Evolutionary conservation across 2,329 filamentous ascomycete genomes (phyloP).

Genomic region (Colletotrichum siamense): DNA sequence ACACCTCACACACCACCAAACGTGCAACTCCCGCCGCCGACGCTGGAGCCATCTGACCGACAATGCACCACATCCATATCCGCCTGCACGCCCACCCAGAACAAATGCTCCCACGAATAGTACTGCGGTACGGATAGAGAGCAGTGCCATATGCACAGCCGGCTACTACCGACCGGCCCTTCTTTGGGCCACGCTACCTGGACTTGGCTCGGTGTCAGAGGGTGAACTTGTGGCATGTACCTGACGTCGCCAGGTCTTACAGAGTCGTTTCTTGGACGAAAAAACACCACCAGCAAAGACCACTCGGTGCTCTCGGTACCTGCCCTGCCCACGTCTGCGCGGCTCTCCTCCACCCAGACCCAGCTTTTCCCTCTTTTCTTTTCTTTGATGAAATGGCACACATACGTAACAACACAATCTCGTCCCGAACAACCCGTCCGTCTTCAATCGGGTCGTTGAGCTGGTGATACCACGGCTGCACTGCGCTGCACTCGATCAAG

Average conservation of each 20-base stretch:
- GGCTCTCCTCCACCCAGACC: not conserved
- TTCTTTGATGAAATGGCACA: not conserved
- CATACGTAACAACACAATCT: not conserved
- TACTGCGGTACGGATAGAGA: not conserved
- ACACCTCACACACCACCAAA: not conserved
- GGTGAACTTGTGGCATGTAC: not conserved
- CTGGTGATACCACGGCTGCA: not conserved
- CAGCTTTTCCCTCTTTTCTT: not conserved
- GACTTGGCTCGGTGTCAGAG: not conserved
- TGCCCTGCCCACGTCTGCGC: not conserved
- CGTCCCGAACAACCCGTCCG: not conserved
- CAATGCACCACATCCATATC: not conserved
- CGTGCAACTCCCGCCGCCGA: not conserved
- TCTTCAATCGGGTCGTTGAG: not conserved
- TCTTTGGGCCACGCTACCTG: slow-evolving; percentile 2
- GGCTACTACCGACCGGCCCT: slow-evolving; percentile 13
- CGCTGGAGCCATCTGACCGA: slow-evolving; percentile 6
- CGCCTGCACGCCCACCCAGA: not conserved
- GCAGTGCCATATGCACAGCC: not conserved
- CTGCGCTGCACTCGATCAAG: not conserved
- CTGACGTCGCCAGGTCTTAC: not conserved
- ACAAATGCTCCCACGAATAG: not conserved
- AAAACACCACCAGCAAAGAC: not conserved
- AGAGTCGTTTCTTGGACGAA: not conserved
- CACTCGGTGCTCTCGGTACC: not conserved